Base-by-base conservation (phyloP, 2,329 filamentous ascomycete genomes). In the Aspergillus sclerotialis region DNA sequence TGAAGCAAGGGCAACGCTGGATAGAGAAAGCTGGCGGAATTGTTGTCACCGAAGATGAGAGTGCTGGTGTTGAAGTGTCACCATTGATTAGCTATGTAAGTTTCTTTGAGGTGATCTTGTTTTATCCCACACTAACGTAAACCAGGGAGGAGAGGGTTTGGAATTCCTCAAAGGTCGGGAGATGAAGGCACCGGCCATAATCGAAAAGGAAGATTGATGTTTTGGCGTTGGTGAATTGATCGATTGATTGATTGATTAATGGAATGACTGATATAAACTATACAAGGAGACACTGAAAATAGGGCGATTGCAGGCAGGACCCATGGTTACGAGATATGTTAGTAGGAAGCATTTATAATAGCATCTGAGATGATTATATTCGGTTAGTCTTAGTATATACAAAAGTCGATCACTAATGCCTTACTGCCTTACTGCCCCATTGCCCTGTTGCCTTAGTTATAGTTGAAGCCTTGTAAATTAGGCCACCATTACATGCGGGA, bases 41-140 rank as follows among this genome's bases (percentile, higher is more conserved):
- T 7, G 79, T 95, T 26, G 73, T 80, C 25, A 81, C 78, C 41
- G 78, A 84, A 52, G 64, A 60, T 33, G 67, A 69, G 5, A 60
- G 65, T 4, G 72, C 69, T 23, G 90, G 92, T 24, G 73, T 98
- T 23, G 92, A 98, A 62, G 79, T 98, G 12, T 94, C 88, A 35
- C 92, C 92, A 24, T 69, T 94, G 52, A 83, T 93, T 58, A 95
- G 88, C 76, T 98, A 98, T 59, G 88, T 93, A 78, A 78, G 86
- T 83, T 34, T 30, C 26, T 34, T 23, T 12, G 7, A 14, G 16
- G 10, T 16, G 37, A 2, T 16, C 25, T 28, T 21, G 15, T n/a
- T 30, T 42, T 17, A 7, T 18, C 15, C 16, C n/a, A 28, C 8
- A 33, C 16, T 5, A 15, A 23, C 19, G 28, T 28, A 14, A 13